Conservation (phyloP, 2,329 filamentous ascomycete species). For the Sordariomycetes sp. region DNA sequence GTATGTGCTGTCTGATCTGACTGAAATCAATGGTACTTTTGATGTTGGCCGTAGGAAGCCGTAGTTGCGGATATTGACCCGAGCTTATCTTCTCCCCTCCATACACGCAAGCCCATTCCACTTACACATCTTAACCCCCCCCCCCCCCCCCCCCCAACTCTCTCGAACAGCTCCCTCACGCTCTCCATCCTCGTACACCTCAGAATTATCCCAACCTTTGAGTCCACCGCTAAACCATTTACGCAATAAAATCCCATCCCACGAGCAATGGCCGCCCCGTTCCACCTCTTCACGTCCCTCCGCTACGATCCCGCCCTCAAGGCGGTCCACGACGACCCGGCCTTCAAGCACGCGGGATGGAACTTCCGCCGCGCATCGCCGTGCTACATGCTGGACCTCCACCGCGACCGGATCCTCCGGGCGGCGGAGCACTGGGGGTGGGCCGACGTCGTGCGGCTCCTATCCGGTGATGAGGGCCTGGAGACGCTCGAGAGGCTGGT, state of each 20-base stretch:
- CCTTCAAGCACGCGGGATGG: slow-evolving; percentile 30
- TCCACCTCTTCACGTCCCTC: slow-evolving; percentile 57
- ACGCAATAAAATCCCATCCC: neutral
- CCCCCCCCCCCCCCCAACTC: too few relatives aligned
- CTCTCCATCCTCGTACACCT: too few relatives aligned
- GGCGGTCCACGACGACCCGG: slow-evolving; percentile 21
- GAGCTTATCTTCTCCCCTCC: neutral
- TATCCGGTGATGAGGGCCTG: slow-evolving; percentile 34
- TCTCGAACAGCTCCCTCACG: too few relatives aligned
- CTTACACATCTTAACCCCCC: too few relatives aligned
- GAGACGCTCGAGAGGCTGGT: slow-evolving; percentile 25
- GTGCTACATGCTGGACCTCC: slow-evolving; percentile 69
- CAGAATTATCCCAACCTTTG: neutral
- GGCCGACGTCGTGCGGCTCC: slow-evolving; percentile 26
- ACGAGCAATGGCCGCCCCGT: slow-evolving; percentile 23
- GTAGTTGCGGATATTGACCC: neutral
- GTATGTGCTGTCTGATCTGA: neutral
- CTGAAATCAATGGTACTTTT: neutral
- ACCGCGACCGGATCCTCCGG: slow-evolving; percentile 64
- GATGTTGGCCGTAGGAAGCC: neutral
- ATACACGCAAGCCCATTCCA: neutral
- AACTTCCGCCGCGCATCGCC: slow-evolving; percentile 40
- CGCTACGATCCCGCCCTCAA: slow-evolving; percentile 54
- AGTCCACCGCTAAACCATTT: neutral
- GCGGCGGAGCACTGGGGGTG: slow-evolving; percentile 45